Evolutionary conservation across 177 flowering plant species (phyloP).

Genomic region (Tripterygium wilfordii): DNA sequence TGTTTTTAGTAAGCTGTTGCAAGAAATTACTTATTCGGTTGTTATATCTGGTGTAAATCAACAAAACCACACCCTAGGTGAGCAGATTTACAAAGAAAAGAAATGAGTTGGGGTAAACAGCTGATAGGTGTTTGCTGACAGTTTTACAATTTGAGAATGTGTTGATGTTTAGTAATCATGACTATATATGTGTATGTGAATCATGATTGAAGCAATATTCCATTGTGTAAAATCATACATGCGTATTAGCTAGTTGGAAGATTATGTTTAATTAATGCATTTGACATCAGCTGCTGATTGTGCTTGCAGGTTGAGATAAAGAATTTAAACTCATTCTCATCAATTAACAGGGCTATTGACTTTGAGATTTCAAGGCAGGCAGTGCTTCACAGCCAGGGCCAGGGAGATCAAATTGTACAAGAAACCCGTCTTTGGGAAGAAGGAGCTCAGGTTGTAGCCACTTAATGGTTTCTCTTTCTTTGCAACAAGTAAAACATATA

Average conservation of each 20-base stretch:
- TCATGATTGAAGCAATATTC: too few relatives aligned
- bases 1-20: not conserved
- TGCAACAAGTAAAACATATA: too few relatives aligned
- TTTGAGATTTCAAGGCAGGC: constrained; percentile 84
- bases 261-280: not conserved
- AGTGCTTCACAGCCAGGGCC: constrained; percentile 58
- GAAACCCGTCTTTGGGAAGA: constrained; percentile 99
- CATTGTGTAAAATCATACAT: too few relatives aligned
- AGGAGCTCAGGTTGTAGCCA: constrained; percentile 59
- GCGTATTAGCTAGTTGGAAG: too few relatives aligned
- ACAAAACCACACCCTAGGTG: too few relatives aligned
- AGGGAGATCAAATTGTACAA: constrained; percentile 67
- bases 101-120: too few relatives aligned
- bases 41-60: not conserved
- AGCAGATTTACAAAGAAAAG: too few relatives aligned
- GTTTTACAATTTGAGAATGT: too few relatives aligned
- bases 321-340: constrained; percentile 88
- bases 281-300: not conserved
- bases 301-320: constrained; percentile 82
- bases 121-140: too few relatives aligned
- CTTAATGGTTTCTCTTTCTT: constrained; percentile 1
- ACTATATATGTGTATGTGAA: too few relatives aligned
- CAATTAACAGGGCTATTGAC: constrained; percentile 85
- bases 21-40: not conserved
- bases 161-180: too few relatives aligned